phyloP scores from a whole-genome alignment of 257 asterid species.

The Prunella vulgaris region DNA sequence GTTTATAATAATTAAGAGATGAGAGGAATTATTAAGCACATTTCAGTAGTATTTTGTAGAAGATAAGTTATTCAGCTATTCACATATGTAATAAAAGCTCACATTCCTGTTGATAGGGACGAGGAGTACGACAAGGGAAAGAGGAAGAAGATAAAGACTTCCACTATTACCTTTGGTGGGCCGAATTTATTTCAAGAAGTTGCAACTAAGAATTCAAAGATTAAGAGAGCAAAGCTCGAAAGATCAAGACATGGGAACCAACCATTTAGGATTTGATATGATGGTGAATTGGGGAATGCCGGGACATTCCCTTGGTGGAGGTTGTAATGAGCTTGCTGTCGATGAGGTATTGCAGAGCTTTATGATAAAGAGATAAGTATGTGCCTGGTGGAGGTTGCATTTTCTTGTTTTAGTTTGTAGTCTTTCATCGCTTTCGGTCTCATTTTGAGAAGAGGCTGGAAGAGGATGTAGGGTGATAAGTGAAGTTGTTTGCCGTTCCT shows the following conservation, averaged over 20 bases:
- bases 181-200: slow-evolving; percentile 79
- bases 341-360: not conserved
- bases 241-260: slow-evolving; percentile 36
- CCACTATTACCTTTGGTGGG: slow-evolving; percentile 44
- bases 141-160: slow-evolving; percentile 71
- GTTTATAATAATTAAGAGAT: not conserved
- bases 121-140: slow-evolving; percentile 94
- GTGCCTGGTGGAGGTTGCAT: not conserved
- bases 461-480: slow-evolving; percentile 1
- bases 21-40: not conserved
- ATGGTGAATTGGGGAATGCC: slow-evolving; percentile 5
- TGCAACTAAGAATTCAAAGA: slow-evolving; percentile 40
- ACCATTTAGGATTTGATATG: slow-evolving; percentile 54
- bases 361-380: not conserved
- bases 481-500: not conserved
- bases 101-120: slow-evolving; percentile 50
- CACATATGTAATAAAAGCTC: not conserved
- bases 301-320: slow-evolving; percentile 1
- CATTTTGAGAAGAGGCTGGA: slow-evolving; percentile 31
- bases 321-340: not conserved
- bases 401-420: not conserved
- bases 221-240: slow-evolving; percentile 43
- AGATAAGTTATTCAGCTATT: not conserved
- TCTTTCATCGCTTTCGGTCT: slow-evolving; percentile 18
- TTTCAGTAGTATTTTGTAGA: not conserved